A percentile compares a stretch with the other conserved stretches of the same genome.
phyloP scores from a whole-genome alignment of 495 filamentous ascomycete species.

The Elaphomyces granulatus region DNA sequence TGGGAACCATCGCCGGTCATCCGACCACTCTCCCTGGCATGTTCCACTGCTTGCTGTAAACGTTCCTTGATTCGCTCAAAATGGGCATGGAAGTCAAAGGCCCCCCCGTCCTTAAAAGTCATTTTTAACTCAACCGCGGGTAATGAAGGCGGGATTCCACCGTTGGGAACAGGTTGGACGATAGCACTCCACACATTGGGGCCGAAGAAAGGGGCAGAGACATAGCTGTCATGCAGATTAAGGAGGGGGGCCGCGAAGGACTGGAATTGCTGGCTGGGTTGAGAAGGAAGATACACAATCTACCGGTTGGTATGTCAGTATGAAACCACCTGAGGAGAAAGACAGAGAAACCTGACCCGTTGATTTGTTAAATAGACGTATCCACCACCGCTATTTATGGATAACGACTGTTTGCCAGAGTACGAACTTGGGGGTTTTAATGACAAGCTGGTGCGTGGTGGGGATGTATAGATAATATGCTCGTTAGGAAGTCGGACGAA shows the following conservation, averaged over 20 bases:
- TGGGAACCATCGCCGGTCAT: constrained; percentile 2
- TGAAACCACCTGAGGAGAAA: not conserved
- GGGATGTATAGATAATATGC: constrained; percentile 53
- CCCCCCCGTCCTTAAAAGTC: constrained; percentile 88
- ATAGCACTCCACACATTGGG: constrained; percentile 79
- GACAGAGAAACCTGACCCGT: constrained; percentile 42
- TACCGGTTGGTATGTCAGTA: constrained; percentile 18
- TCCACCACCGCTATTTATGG: constrained; percentile 44
- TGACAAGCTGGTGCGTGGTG: constrained; percentile 50
- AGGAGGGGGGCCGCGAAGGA: constrained; percentile 84
- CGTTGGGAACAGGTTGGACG: constrained; percentile 64
- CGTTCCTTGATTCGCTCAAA: constrained; percentile 80
- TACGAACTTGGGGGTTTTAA: constrained; percentile 46
- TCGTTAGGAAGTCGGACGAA: constrained; percentile 62
- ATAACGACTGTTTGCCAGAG: constrained; percentile 40
- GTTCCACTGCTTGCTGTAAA: constrained; percentile 62
- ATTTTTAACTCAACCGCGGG: constrained; percentile 63
- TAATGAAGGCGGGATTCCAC: constrained; percentile 68
- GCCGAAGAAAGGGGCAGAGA: constrained; percentile 88
- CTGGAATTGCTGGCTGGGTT: constrained; percentile 51
- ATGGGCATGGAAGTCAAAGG: constrained; percentile 73
- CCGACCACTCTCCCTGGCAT: constrained; percentile 37
- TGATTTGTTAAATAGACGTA: constrained; percentile 78
- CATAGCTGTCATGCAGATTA: constrained; percentile 75
- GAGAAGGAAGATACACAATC: constrained; percentile 79